Conservation (phyloP, 192 early-diverging fungal species). For the Pilaira anomala region DNA sequence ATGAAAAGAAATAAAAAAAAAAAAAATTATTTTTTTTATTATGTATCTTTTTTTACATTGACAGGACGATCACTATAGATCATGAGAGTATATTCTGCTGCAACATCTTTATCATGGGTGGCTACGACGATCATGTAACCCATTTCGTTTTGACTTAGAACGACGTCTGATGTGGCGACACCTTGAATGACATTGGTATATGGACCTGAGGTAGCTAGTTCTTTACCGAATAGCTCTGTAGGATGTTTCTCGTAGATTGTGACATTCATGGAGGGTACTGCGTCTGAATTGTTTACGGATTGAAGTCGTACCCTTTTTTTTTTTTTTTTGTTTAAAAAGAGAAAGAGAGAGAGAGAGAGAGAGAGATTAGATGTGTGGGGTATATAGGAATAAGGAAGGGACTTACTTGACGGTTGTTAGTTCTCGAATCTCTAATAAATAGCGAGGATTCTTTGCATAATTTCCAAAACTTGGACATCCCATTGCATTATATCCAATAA, state of each 20-base stretch:
- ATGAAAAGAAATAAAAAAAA: constrained; percentile 15
- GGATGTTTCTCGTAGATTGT: constrained; percentile 60
- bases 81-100: constrained; percentile 44
- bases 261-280: constrained; percentile 65
- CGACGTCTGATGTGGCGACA: constrained; percentile 45
- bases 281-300: constrained; percentile 56
- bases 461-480: constrained; percentile 54
- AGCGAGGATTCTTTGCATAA: constrained; percentile 65
- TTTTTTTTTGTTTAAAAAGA: too few species aligned
- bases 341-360: background rate
- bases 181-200: constrained; percentile 55
- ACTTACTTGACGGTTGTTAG: constrained; percentile 58
- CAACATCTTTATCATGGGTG: constrained; percentile 42
- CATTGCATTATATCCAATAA: constrained; percentile 55
- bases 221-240: constrained; percentile 45
- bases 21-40: constrained; percentile 3
- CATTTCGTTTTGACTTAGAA: constrained; percentile 46
- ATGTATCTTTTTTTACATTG: constrained; percentile 24
- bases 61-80: constrained; percentile 52
- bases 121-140: constrained; percentile 52
- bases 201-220: constrained; percentile 55
- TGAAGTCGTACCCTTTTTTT: constrained; percentile 71
- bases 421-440: constrained; percentile 54
- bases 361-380: background rate
- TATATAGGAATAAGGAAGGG: too few species aligned